phyloP scores from a whole-genome alignment of 495 filamentous ascomycete species.

The Neurospora sublineolata region DNA sequence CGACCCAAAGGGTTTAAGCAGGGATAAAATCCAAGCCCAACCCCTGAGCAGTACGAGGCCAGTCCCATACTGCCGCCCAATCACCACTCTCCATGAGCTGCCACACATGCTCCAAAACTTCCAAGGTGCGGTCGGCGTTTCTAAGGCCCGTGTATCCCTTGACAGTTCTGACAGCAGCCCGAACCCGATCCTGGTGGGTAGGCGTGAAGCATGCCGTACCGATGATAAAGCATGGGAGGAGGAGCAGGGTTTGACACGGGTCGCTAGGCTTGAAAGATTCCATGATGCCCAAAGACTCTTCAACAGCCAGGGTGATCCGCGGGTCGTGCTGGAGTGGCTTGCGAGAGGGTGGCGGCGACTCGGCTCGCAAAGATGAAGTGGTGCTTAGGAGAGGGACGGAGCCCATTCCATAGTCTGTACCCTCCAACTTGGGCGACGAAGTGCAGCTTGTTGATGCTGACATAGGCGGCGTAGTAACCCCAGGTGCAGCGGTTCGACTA shows the following conservation, averaged over 20 bases:
- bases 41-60: constrained; percentile 67
- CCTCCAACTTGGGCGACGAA: constrained; percentile 21
- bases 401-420: not conserved
- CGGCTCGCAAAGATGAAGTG: constrained; percentile 6
- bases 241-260: constrained; percentile 61
- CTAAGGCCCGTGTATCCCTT: constrained; percentile 68
- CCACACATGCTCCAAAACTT: constrained; percentile 75
- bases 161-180: constrained; percentile 54
- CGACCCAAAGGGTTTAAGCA: constrained; percentile 14
- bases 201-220: constrained; percentile 71
- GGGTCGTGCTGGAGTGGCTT: constrained; percentile 37
- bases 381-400: not conserved
- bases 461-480: constrained; percentile 27
- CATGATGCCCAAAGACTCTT: constrained; percentile 59
- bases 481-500: constrained; percentile 8
- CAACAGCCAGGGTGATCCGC: constrained; percentile 62
- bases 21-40: constrained; percentile 74
- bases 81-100: constrained; percentile 64
- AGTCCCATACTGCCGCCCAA: constrained; percentile 74
- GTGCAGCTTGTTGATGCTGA: constrained; percentile 32
- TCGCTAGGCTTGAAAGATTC: constrained; percentile 48
- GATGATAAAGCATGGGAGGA: constrained; percentile 81
- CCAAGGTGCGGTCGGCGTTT: constrained; percentile 65
- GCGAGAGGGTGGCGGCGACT: constrained; percentile 41
- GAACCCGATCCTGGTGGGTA: constrained; percentile 56